phyloP scores from a whole-genome alignment of 805 yeast genomes.

The Myxozyma melibiosi region DNA sequence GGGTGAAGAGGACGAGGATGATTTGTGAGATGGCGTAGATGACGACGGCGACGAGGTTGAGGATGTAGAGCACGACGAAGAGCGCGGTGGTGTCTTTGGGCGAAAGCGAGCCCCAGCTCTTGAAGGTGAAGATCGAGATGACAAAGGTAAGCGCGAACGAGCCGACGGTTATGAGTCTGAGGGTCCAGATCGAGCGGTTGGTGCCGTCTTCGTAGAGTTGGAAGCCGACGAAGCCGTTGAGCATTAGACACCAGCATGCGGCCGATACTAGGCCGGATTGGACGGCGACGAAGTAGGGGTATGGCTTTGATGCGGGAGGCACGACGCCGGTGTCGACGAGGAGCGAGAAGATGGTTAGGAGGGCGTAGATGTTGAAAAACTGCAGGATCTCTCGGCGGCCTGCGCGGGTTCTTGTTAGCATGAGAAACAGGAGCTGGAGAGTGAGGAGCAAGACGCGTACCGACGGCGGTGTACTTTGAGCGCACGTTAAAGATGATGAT shows the following conservation, averaged over 20 bases:
- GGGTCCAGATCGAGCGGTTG: slow-evolving; percentile 56
- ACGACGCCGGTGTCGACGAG: slow-evolving; percentile 91
- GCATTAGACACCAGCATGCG: slow-evolving; percentile 66
- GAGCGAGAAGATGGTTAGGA: slow-evolving; percentile 63
- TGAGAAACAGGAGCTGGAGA: neutral
- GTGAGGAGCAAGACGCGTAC: slow-evolving; percentile 7
- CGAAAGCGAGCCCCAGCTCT: slow-evolving; percentile 54
- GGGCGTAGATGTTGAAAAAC: slow-evolving; percentile 63
- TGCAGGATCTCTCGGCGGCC: slow-evolving; percentile 80
- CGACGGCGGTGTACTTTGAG: slow-evolving; percentile 91
- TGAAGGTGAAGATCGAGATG: slow-evolving; percentile 71
- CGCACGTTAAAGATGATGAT: slow-evolving; percentile 77
- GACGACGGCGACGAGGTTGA: slow-evolving; percentile 68
- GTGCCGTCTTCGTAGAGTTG: slow-evolving; percentile 97
- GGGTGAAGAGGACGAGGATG: slow-evolving; percentile 63
- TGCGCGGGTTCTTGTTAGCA: neutral
- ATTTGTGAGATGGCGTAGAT: slow-evolving; percentile 69
- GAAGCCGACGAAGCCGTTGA: slow-evolving; percentile 79
- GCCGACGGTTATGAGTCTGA: slow-evolving; percentile 54
- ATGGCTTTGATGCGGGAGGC: slow-evolving; percentile 77
- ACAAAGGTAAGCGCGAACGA: slow-evolving; percentile 70
- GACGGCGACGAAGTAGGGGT: slow-evolving; percentile 78
- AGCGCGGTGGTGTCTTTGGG: slow-evolving; percentile 63
- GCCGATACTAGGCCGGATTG: slow-evolving; percentile 77
- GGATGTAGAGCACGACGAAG: slow-evolving; percentile 67